A percentile compares a stretch with the other conserved stretches of the same genome.
Evolutionary conservation across 2,329 filamentous ascomycete species (phyloP).

Genomic region (Acrocalymma vagum): DNA sequence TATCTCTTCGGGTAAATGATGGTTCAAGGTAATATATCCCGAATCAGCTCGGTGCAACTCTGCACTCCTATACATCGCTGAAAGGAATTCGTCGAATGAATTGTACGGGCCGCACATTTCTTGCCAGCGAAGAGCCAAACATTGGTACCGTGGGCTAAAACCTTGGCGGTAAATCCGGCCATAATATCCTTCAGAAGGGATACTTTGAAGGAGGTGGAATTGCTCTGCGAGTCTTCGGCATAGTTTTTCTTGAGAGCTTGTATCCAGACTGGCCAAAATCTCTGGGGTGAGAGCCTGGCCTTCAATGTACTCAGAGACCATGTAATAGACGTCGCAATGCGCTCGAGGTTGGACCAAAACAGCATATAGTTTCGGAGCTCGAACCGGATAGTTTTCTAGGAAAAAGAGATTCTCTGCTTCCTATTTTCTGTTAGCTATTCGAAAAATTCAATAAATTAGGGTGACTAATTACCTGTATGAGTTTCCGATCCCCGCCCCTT

Average conservation of each 20-base stretch:
- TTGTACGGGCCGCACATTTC: slow-evolving; percentile 5
- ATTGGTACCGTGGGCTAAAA: neutral
- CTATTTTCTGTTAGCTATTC: too few species aligned
- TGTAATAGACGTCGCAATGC: slow-evolving; percentile 1
- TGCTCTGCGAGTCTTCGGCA: slow-evolving; percentile 5
- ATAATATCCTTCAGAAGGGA: slow-evolving; percentile 10
- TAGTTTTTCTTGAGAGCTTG: slow-evolving; percentile 2
- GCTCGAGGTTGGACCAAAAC: too few species aligned
- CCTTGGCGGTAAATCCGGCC: slow-evolving; percentile 7
- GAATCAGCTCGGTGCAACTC: too few species aligned
- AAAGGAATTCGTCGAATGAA: slow-evolving; percentile 6
- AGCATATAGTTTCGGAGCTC: slow-evolving; percentile 9
- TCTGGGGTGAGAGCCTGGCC: neutral
- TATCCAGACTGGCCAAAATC: neutral
- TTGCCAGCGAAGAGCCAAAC: neutral
- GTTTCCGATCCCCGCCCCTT: too few species aligned
- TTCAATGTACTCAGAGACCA: slow-evolving; percentile 8
- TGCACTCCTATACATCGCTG: slow-evolving; percentile 1
- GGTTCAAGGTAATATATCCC: too few species aligned
- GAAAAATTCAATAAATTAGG: too few species aligned
- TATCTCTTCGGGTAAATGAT: neutral
- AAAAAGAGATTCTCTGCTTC: slow-evolving; percentile 13
- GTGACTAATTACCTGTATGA: too few species aligned
- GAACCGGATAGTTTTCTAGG: slow-evolving; percentile 6
- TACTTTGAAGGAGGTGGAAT: slow-evolving; percentile 7